Evolutionary conservation across 768 basidiomycete genomes (phyloP), one percentile per base, ranked within the genome.

Genomic region (Suillus placidus): DNA sequence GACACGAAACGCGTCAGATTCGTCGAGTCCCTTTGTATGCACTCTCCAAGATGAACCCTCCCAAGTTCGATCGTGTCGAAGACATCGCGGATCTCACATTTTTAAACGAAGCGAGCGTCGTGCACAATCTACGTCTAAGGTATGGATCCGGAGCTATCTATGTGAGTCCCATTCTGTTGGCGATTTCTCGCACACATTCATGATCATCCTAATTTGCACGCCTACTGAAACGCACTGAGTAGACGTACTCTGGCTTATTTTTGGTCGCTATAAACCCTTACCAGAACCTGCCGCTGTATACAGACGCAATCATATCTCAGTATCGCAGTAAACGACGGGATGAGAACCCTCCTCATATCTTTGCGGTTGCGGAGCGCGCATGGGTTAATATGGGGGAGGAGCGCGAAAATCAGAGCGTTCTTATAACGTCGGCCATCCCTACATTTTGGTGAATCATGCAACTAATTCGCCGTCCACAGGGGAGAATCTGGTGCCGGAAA

Each of bases 341-440:
- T 70, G 97, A 98, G 80, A 97, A 94, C 68, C 89, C 94, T 10
- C 97, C 97, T 6, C 97, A 99, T 74, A 93, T 98, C 61, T 99
- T 95, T 72, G 95, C 97, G 9, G 94, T 99, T 47, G 95, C 97
- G 0, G 97, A 99, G 76, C 85, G 94, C 42, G 97, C 97, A 38
- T 99, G 97, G 97, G 87, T 96, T 63, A 97, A 94, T 77, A 99
- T 99, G 93, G 92, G 95, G 14, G 95, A 96, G 66, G 95, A 98
- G 77, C 85, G 94, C 61, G 97, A 99, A 79, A 95, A 95, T 70
- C 97, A 99, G 79, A 97, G 95, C 74, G 96, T 99, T 64, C 85
- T 99, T 37, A 98, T 99, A 78, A 99, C 97, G 93, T 97, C 78
- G 32, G 94, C 84, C 16, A 54, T 51, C 62, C 62, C 57, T 32